Conservation (phyloP, 108 stramenopile genomes). For the Discostella stelligeroides region DNA sequence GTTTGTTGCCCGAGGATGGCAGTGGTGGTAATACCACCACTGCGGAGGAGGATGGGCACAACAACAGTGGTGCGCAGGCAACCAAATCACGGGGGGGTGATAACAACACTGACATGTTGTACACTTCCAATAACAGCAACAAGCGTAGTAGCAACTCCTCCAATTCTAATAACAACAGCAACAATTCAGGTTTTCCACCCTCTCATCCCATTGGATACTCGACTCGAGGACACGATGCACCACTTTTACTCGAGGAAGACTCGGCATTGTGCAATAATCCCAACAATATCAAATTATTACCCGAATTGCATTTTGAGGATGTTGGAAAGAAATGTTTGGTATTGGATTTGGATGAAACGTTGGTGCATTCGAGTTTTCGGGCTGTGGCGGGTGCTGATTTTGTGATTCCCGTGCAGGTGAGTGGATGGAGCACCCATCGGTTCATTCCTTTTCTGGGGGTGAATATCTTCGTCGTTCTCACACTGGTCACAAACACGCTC, state of each 20-base stretch:
- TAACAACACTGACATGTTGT: background rate
- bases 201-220: conserved; percentile 34
- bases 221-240: conserved; percentile 50
- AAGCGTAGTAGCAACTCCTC: too few species aligned
- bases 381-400: conserved; percentile 95
- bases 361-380: conserved; percentile 97
- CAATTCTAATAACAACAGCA: background rate
- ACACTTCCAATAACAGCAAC: background rate
- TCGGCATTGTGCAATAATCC: conserved; percentile 44
- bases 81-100: background rate
- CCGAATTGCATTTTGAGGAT: conserved; percentile 62
- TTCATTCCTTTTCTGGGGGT: too few species aligned
- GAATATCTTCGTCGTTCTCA: background rate
- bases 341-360: conserved; percentile 97
- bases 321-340: conserved; percentile 92
- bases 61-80: background rate
- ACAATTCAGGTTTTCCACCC: background rate
- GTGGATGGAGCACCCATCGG: too few species aligned
- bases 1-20: conserved; percentile 62
- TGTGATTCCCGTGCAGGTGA: conserved; percentile 96
- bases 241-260: conserved; percentile 38
- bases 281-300: conserved; percentile 59
- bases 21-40: background rate
- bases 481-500: background rate
- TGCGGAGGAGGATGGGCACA: too few species aligned